Conservation (phyloP, 805 yeast species). For the Zygosaccharomyces siamensis region DNA sequence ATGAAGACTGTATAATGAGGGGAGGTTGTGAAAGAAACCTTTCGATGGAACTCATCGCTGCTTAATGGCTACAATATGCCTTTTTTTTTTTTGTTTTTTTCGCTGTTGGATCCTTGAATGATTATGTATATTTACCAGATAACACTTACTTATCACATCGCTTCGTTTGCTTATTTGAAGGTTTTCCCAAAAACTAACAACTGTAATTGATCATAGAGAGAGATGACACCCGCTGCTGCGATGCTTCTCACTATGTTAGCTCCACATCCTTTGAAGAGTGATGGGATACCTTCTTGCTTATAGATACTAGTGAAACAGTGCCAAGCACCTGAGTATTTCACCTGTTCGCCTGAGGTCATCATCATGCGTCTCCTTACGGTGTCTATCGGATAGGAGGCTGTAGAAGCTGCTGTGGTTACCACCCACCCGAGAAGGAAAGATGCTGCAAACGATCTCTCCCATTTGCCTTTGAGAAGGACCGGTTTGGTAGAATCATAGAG, state of each 20-base stretch:
- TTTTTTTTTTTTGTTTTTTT: too few species aligned
- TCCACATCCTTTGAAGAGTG: constrained; percentile 96
- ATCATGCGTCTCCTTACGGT: constrained; percentile 98
- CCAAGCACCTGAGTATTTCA: constrained; percentile 85
- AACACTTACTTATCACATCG: background rate
- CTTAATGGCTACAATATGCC: background rate
- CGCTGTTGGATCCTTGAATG: background rate
- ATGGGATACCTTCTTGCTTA: constrained; percentile 81
- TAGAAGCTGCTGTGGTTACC: constrained; percentile 93
- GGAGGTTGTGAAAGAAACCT: constrained; percentile 17
- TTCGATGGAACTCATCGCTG: constrained; percentile 9
- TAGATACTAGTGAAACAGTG: constrained; percentile 84
- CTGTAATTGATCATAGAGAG: constrained; percentile 92
- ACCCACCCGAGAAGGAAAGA: constrained; percentile 92
- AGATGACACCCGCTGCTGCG: constrained; percentile 97
- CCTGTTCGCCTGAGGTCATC: constrained; percentile 98
- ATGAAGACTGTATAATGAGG: constrained; percentile 16
- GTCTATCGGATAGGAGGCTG: constrained; percentile 95
- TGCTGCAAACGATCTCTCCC: constrained; percentile 85
- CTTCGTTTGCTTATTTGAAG: constrained; percentile 47
- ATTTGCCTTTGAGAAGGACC: constrained; percentile 80
- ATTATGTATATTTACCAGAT: background rate
- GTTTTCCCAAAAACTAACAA: constrained; percentile 87
- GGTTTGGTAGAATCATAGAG: constrained; percentile 91
- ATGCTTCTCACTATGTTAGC: constrained; percentile 98